These are phyloP conservation scores for Helicostylum pulchrum DNA, from an alignment of 192 early-diverging fungal species.

Conservation along the genomic window DNA sequence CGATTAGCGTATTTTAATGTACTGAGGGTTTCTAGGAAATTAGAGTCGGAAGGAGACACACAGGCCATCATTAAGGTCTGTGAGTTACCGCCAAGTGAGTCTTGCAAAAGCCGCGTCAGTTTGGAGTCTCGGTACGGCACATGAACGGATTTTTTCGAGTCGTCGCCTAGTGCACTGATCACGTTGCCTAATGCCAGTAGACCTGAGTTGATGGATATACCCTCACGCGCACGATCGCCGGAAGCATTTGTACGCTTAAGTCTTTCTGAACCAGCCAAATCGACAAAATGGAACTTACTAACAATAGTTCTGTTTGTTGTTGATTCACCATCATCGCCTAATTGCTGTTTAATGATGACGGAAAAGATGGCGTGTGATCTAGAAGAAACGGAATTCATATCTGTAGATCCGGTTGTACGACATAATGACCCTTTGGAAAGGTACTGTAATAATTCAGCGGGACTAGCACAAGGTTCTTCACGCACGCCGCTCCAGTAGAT, in stretches of 20 bases:
- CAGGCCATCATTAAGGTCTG: conserved; percentile 95
- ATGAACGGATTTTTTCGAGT: conserved; percentile 55
- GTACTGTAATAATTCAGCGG: conserved; percentile 55
- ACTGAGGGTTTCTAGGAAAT: conserved; percentile 86
- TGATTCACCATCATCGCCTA: conserved; percentile 23
- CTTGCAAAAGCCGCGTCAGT: conserved; percentile 93
- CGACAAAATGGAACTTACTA: conserved; percentile 98
- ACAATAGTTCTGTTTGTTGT: not conserved
- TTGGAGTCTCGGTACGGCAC: conserved; percentile 98
- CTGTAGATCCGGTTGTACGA: conserved; percentile 87
- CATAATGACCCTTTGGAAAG: conserved; percentile 53
- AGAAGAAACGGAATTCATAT: conserved; percentile 94
- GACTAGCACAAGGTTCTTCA: conserved; percentile 67
- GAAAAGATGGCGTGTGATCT: conserved; percentile 97
- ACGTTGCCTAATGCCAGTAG: conserved; percentile 95
- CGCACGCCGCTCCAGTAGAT: conserved; percentile 83
- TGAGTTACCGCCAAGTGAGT: conserved; percentile 92
- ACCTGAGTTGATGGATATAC: conserved; percentile 96
- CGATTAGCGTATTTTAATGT: conserved; percentile 96
- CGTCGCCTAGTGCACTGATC: conserved; percentile 90
- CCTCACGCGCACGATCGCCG: conserved; percentile 91
- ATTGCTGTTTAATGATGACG: conserved; percentile 79
- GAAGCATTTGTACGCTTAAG: conserved; percentile 90
- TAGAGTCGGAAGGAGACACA: conserved; percentile 80
- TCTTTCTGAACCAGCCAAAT: conserved; percentile 95